These are phyloP conservation scores for Didymella exigua DNA, from an alignment of 2,329 filamentous ascomycete species.

Conservation along the genomic window DNA sequence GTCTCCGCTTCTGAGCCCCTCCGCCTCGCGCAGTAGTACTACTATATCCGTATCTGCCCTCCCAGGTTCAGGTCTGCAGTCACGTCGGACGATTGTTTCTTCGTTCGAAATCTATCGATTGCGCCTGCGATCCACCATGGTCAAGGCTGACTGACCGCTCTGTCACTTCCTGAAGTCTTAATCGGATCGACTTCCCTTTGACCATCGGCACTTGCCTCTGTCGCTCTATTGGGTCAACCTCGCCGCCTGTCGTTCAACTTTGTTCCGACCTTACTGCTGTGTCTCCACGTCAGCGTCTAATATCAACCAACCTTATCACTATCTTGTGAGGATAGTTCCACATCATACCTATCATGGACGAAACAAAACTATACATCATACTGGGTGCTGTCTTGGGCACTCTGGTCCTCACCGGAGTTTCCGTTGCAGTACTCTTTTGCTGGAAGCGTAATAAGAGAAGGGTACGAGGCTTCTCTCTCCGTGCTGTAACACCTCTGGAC, in stretches of 20 bases:
- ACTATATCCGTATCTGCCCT: constrained; percentile 41
- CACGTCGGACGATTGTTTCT: constrained; percentile 29
- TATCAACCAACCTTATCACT: constrained; percentile 6
- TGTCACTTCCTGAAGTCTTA: constrained; percentile 18
- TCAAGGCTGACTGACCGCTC: constrained; percentile 37
- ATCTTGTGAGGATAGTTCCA: neutral
- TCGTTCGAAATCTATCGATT: constrained; percentile 21
- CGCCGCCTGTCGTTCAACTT: constrained; percentile 11
- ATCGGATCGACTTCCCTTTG: constrained; percentile 20
- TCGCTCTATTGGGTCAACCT: constrained; percentile 10
- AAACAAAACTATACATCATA: constrained; percentile 46
- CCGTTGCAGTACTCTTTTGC: constrained; percentile 39
- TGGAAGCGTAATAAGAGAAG: constrained; percentile 43
- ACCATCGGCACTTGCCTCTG: constrained; percentile 16
- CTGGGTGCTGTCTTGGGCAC: constrained; percentile 43
- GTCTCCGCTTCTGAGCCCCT: constrained; percentile 32
- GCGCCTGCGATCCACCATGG: constrained; percentile 32
- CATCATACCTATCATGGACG: constrained; percentile 30
- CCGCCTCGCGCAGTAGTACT: constrained; percentile 32
- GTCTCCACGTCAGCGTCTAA: constrained; percentile 4
- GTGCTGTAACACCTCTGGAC: constrained; percentile 48
- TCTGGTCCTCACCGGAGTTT: constrained; percentile 36
- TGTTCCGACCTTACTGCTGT: constrained; percentile 4
- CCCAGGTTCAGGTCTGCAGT: constrained; percentile 28
- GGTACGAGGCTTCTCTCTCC: constrained; percentile 44